Evolutionary conservation across 2,329 filamentous ascomycete species (phyloP).

Genomic region (Fusarium mexicanum): DNA sequence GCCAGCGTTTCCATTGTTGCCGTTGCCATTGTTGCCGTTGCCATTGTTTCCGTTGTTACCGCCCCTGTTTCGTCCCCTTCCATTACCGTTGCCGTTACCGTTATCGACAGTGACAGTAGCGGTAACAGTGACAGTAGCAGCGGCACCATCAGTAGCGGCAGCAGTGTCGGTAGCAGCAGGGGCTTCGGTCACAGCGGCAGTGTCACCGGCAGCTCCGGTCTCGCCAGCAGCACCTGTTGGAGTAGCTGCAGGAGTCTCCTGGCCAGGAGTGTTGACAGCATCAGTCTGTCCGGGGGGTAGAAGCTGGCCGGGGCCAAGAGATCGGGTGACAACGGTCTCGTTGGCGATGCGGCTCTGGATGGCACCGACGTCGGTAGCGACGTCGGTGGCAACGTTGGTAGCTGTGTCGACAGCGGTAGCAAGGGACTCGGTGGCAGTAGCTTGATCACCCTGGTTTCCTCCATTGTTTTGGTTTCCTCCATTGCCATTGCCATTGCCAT

Average conservation of each 20-base stretch:
- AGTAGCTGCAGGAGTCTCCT: neutral
- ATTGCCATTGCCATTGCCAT: neutral
- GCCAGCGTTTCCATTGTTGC: neutral
- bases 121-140: neutral
- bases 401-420: neutral
- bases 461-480: neutral
- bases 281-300: neutral
- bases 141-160: neutral
- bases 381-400: neutral
- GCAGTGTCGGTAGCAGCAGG: neutral
- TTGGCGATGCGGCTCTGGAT: neutral
- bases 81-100: neutral
- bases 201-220: neutral
- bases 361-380: neutral
- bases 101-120: neutral
- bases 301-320: neutral
- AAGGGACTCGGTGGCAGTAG: neutral
- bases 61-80: too few species aligned
- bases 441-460: neutral
- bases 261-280: neutral
- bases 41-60: neutral
- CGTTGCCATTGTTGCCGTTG: neutral
- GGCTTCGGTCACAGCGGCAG: neutral
- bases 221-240: neutral
- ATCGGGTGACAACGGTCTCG: neutral